phyloP scores from a whole-genome alignment of 2,329 filamentous ascomycete species.

The Penicillium frequentans region DNA sequence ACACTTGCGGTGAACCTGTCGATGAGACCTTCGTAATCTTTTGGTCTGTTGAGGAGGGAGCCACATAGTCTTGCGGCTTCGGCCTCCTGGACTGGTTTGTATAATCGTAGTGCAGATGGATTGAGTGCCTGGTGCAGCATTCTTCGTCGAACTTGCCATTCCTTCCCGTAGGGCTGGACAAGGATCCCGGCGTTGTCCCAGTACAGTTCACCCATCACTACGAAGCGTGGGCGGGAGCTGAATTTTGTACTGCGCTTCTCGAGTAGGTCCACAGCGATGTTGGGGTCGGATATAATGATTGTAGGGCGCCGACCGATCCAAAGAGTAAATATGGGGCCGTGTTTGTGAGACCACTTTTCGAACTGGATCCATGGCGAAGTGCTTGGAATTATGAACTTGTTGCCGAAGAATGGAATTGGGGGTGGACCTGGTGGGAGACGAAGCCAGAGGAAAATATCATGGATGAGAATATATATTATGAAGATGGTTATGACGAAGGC shows the following conservation, averaged over 20 bases:
- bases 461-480: slow-evolving; percentile 26
- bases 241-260: slow-evolving; percentile 41
- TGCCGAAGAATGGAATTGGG: slow-evolving; percentile 28
- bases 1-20: slow-evolving; percentile 52
- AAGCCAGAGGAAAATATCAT: slow-evolving; percentile 16
- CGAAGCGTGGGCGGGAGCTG: slow-evolving; percentile 35
- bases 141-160: slow-evolving; percentile 47
- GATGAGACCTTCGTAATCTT: slow-evolving; percentile 47
- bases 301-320: slow-evolving; percentile 37
- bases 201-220: slow-evolving; percentile 34
- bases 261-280: slow-evolving; percentile 37
- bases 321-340: slow-evolving; percentile 39
- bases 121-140: slow-evolving; percentile 50
- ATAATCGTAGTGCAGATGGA: slow-evolving; percentile 49
- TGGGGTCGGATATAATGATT: slow-evolving; percentile 36
- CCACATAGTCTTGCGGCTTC: slow-evolving; percentile 48
- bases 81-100: slow-evolving; percentile 52
- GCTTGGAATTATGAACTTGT: slow-evolving; percentile 24
- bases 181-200: slow-evolving; percentile 45
- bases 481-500: slow-evolving; percentile 26
- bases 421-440: slow-evolving; percentile 34
- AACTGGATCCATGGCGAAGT: slow-evolving; percentile 30
- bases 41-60: slow-evolving; percentile 39
- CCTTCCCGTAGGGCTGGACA: slow-evolving; percentile 53
- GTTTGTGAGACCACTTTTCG: slow-evolving; percentile 33